Conservation (phyloP, 805 yeast species). For the Starmerella ratchasimensis region DNA sequence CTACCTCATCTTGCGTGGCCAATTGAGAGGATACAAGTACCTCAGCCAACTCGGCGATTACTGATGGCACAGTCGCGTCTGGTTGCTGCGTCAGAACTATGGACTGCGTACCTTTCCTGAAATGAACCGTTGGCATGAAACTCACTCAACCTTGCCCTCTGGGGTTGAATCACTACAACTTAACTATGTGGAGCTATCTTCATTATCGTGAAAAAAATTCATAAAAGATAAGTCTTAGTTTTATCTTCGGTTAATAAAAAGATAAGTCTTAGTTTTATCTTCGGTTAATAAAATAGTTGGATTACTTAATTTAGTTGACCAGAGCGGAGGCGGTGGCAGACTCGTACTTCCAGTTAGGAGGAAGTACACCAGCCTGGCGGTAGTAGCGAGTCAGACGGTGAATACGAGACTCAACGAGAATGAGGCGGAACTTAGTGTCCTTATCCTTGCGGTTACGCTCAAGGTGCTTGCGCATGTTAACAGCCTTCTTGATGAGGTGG, state of each 20-base stretch:
- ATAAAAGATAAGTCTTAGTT: too few relatives aligned
- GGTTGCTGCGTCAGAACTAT: conserved; percentile 13
- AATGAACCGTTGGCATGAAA: conserved; percentile 16
- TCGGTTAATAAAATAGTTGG: conserved; percentile 1
- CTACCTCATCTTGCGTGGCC: conserved; percentile 16
- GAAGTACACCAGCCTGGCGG: conserved; percentile 98
- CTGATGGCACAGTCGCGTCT: conserved; percentile 7
- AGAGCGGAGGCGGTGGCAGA: conserved; percentile 99
- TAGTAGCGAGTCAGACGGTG: conserved; percentile 99
- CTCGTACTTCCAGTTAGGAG: conserved; percentile 99
- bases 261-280: too few relatives aligned
- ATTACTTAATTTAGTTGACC: conserved; percentile 55
- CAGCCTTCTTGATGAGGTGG: conserved; percentile 99
- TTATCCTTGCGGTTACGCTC: conserved; percentile 99
- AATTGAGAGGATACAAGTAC: conserved; percentile 17
- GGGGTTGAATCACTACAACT: too few relatives aligned
- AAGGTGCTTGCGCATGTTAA: conserved; percentile 98
- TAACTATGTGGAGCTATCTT: too few relatives aligned
- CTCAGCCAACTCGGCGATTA: conserved; percentile 21
- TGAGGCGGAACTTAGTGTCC: conserved; percentile 99
- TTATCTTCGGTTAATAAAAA: too few relatives aligned
- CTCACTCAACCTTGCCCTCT: background rate
- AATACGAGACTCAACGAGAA: conserved; percentile 99
- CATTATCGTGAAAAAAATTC: too few relatives aligned
- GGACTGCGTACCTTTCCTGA: conserved; percentile 9